Evolutionary conservation across 2,329 filamentous ascomycete genomes (phyloP).

Genomic region (Phialophora chinensis): DNA sequence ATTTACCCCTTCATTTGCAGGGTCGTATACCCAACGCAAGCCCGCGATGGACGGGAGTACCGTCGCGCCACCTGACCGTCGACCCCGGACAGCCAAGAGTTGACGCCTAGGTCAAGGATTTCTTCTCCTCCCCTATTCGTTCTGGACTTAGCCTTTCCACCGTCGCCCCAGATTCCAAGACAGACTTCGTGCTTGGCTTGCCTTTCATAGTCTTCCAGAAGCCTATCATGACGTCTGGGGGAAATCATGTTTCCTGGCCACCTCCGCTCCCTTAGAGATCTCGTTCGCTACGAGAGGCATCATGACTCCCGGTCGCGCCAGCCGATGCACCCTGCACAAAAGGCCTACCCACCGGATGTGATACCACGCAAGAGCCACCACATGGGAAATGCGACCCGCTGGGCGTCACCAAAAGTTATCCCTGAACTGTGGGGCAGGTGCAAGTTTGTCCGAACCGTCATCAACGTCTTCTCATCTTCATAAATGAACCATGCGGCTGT

Average conservation of each 20-base stretch:
- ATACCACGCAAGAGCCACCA: slow-evolving; percentile 1
- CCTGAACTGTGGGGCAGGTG: not conserved
- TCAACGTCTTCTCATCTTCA: not conserved
- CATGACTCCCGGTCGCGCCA: slow-evolving; percentile 16
- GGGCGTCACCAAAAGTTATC: not conserved
- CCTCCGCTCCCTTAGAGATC: not conserved
- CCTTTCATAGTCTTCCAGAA: not conserved
- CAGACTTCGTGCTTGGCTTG: slow-evolving; percentile 16
- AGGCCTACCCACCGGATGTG: slow-evolving; percentile 13
- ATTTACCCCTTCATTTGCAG: not conserved
- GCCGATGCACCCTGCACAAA: slow-evolving; percentile 7
- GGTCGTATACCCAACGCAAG: not conserved
- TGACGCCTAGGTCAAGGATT: slow-evolving; percentile 1
- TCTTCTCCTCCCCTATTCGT: not conserved
- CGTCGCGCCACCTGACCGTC: not conserved
- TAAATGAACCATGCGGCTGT: not conserved
- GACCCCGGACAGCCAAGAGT: slow-evolving; percentile 22
- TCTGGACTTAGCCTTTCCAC: slow-evolving; percentile 7
- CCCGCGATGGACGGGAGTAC: not conserved
- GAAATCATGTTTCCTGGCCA: slow-evolving; percentile 4
- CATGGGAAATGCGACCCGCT: not conserved
- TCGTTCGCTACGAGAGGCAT: not conserved
- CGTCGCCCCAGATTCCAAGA: slow-evolving; percentile 18
- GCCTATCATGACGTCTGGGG: slow-evolving; percentile 15
- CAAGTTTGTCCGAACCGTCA: not conserved